Evolutionary conservation across 768 basidiomycete genomes (phyloP), one percentile per base, ranked within the genome.

Genomic region (Macrolepiota fuliginosa): DNA sequence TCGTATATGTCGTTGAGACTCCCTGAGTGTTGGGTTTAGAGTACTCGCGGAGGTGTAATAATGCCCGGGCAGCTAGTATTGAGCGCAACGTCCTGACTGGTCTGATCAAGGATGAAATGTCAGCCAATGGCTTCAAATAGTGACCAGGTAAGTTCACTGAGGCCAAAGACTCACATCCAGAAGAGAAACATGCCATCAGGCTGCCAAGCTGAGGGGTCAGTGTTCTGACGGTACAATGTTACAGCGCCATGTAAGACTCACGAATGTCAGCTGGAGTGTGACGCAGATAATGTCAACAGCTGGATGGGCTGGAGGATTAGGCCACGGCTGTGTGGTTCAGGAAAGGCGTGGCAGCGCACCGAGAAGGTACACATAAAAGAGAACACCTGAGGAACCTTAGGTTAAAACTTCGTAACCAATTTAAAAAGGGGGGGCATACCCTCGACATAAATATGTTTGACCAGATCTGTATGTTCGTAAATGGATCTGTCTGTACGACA

Each of bases 331-430:
- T n/a, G 27, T n/a, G 40, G 6, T 32, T 27, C 2, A 52, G n/a
- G 15, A 4, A 2, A 27, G 7, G 29, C 9, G 50, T 24, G 25
- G 1, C n/a, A 19, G 19, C 53, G 22, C 19, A 39, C 53, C 2
- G 24, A 54, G 19, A 7, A 54, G 36, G 53, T 37, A 54, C n/a
- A 24, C 53, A 22, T 54, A 54, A n/a, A 54, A 54, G n/a, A 54
- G 32, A 13, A 15, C 24, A 22, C 53, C 53, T 54, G 22, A n/a
- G 22, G 37, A 39, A 2, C 3, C 12, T 54, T 22, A 54, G 32
- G 19, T 37, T 12, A 10, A 37, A 24, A 3, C 10, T 22, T 7
- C 29, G 29, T 54, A 32, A 42, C 15, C 12, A 15, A 39, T 17
- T 22, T 46, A n/a, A n/a, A 46, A 19, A 49, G 19, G 12, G 40